phyloP scores from a whole-genome alignment of 2,329 filamentous ascomycete genomes.

The Ascochyta fabae region DNA sequence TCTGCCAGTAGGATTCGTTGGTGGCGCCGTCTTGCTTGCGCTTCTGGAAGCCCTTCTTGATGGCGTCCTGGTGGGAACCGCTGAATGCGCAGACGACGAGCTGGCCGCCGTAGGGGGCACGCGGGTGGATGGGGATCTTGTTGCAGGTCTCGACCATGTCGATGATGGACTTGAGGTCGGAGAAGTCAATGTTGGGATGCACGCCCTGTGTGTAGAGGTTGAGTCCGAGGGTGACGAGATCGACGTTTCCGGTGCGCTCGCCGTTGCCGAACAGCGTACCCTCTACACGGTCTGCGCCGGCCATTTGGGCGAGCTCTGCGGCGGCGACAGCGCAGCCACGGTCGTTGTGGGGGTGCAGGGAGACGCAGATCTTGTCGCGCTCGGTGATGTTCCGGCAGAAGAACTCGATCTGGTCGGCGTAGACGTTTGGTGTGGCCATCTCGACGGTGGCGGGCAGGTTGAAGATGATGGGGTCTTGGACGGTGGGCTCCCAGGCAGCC shows the following conservation, averaged over 20 bases:
- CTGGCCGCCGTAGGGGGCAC: slow-evolving; percentile 88
- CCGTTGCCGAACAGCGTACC: slow-evolving; percentile 94
- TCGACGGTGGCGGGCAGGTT: slow-evolving; percentile 97
- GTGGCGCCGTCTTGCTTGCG: slow-evolving; percentile 67
- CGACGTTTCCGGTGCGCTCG: slow-evolving; percentile 93
- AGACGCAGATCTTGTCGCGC: slow-evolving; percentile 85
- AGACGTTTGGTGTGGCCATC: slow-evolving; percentile 92
- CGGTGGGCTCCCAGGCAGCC: slow-evolving; percentile 84
- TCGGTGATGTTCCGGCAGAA: slow-evolving; percentile 87
- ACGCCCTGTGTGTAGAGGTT: slow-evolving; percentile 97
- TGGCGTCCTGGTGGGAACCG: slow-evolving; percentile 92
- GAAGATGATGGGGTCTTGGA: slow-evolving; percentile 86
- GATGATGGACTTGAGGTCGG: slow-evolving; percentile 83
- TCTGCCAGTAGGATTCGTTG: slow-evolving; percentile 75
- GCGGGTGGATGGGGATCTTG: slow-evolving; percentile 90
- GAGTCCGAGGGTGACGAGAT: slow-evolving; percentile 87
- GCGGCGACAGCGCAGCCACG: slow-evolving; percentile 88
- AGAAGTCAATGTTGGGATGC: slow-evolving; percentile 85
- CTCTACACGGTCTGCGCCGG: slow-evolving; percentile 91
- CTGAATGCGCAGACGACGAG: slow-evolving; percentile 93
- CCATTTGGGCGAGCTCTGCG: slow-evolving; percentile 94
- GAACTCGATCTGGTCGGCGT: slow-evolving; percentile 95
- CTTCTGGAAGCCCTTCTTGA: slow-evolving; percentile 83
- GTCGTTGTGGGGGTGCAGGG: slow-evolving; percentile 94
- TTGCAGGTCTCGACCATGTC: slow-evolving; percentile 89